Evolutionary conservation across 148 eudicot species (phyloP).

Genomic region (Silene uniflora): DNA sequence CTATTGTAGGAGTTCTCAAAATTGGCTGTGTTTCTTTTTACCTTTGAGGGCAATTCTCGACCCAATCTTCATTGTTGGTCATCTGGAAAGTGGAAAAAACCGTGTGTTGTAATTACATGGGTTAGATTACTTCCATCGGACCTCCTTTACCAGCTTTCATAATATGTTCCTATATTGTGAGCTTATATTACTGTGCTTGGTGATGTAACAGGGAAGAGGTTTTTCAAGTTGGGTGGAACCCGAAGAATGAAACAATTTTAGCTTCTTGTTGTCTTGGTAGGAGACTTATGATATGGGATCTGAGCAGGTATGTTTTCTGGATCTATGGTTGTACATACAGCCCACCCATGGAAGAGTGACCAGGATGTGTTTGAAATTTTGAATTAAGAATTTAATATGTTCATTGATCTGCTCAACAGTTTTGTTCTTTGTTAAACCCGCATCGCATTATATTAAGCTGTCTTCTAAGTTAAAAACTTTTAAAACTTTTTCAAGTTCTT

Average conservation of each 20-base stretch:
- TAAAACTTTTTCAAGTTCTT: no score
- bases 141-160: background rate
- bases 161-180: background rate
- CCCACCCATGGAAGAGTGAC: background rate
- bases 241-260: conserved; percentile 77
- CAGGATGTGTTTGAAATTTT: background rate
- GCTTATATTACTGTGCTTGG: conserved; percentile 9
- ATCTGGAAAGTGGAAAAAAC: background rate
- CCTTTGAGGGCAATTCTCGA: background rate
- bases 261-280: conserved; percentile 97
- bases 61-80: background rate
- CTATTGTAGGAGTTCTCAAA: background rate
- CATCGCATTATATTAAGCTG: no score
- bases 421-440: background rate
- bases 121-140: background rate
- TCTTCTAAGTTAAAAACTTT: no score
- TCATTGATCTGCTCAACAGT: background rate
- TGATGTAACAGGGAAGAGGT: conserved; percentile 66
- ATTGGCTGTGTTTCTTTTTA: no score
- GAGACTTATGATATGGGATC: conserved; percentile 95
- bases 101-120: background rate
- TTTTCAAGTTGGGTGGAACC: conserved; percentile 95
- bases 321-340: background rate
- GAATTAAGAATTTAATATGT: background rate
- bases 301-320: conserved; percentile 66